phyloP scores from a whole-genome alignment of 2,329 filamentous ascomycete genomes.

The Huntiella omanensis region DNA sequence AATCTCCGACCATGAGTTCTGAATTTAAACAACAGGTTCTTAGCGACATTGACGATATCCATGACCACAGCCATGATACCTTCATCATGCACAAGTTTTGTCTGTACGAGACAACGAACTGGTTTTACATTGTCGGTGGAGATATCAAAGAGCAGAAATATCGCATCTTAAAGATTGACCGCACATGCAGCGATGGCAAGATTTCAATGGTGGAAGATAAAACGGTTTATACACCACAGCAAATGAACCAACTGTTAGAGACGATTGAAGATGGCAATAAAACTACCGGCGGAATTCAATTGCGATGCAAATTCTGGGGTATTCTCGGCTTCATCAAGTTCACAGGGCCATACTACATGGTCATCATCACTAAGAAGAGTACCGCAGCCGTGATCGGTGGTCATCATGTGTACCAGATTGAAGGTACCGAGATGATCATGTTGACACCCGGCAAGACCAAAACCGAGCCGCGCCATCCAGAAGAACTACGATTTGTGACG shows the following conservation, averaged over 20 bases:
- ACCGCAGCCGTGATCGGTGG: conserved; percentile 92
- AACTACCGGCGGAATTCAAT: conserved; percentile 69
- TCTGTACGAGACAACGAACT: conserved; percentile 84
- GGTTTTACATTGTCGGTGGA: conserved; percentile 86
- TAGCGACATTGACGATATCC: no score
- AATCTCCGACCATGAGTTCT: no score
- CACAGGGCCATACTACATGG: conserved; percentile 92
- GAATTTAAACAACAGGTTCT: no score
- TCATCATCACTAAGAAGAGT: conserved; percentile 86
- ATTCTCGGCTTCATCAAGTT: conserved; percentile 89
- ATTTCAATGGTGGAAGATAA: conserved; percentile 83
- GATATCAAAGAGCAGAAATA: conserved; percentile 80
- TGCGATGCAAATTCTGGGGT: conserved; percentile 84
- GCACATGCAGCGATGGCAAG: conserved; percentile 58
- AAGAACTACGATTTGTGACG: conserved; percentile 73
- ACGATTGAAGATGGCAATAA: conserved; percentile 93
- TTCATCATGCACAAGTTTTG: conserved; percentile 69
- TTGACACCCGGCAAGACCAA: conserved; percentile 61
- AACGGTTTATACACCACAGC: conserved; percentile 76
- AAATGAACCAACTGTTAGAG: conserved; percentile 85
- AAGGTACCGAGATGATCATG: conserved; percentile 80
- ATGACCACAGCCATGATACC: background rate
- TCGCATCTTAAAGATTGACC: conserved; percentile 84
- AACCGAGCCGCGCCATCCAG: conserved; percentile 59
- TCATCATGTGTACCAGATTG: conserved; percentile 89